phyloP scores from a whole-genome alignment of 2,329 filamentous ascomycete species.

The Neopestalotiopsis sp. region DNA sequence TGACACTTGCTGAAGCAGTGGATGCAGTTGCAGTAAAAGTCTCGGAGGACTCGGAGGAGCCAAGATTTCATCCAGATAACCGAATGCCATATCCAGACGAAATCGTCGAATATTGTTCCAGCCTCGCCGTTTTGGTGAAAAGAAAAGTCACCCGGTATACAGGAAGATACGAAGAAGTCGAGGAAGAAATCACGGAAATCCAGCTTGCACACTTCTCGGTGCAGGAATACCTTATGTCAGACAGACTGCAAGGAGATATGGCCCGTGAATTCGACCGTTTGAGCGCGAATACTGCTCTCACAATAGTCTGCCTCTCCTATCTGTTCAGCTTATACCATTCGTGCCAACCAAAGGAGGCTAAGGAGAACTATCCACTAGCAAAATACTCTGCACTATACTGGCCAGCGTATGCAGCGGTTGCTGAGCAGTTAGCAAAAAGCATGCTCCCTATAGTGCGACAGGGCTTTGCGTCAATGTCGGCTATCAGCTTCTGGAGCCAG shows the following conservation, averaged over 20 bases:
- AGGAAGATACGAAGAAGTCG: no score
- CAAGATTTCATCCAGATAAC: not conserved
- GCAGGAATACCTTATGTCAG: not conserved
- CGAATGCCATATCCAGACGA: not conserved
- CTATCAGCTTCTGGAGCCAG: not conserved
- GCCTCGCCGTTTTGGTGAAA: not conserved
- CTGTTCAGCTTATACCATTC: not conserved
- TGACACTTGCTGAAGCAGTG: not conserved
- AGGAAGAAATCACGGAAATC: not conserved
- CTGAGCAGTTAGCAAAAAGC: not conserved
- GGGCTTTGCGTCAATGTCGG: not conserved
- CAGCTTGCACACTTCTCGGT: not conserved
- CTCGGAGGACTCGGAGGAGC: not conserved
- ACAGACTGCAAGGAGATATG: not conserved
- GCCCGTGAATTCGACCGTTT: fast-evolving
- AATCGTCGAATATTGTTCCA: not conserved
- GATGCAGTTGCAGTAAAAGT: not conserved
- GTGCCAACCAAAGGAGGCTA: not conserved
- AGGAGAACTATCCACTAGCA: not conserved
- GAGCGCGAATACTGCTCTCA: not conserved
- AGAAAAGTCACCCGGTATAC: no score
- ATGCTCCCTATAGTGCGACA: not conserved
- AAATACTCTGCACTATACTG: not conserved
- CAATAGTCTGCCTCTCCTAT: not conserved
- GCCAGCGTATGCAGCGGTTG: not conserved